Evolutionary conservation across 805 yeast species (phyloP).

Genomic region (Cephaloascus fragrans): DNA sequence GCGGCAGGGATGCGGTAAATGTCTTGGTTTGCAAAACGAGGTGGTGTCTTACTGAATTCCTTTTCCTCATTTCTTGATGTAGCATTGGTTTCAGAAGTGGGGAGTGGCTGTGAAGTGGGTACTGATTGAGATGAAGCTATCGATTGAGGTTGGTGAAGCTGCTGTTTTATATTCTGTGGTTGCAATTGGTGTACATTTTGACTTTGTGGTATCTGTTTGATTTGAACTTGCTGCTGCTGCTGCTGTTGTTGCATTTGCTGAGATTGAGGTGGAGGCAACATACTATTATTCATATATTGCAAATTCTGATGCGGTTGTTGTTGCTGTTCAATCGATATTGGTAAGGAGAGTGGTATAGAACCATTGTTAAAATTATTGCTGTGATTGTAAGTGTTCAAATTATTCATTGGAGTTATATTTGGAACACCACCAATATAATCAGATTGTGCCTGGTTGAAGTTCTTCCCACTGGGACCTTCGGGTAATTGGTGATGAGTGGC

Average conservation of each 20-base stretch:
- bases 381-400: background rate
- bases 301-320: background rate
- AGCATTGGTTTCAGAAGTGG: background rate
- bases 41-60: background rate
- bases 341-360: no score
- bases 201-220: no score
- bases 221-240: background rate
- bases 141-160: background rate
- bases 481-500: constrained; percentile 48
- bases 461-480: constrained; percentile 22
- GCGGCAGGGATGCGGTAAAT: no score
- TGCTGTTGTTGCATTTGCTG: background rate
- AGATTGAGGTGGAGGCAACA: background rate
- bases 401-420: no score
- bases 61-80: background rate
- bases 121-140: background rate
- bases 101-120: background rate
- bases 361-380: no score
- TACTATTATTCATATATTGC: background rate
- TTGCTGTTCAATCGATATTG: background rate
- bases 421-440: background rate
- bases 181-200: background rate
- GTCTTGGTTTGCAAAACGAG: background rate
- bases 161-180: background rate
- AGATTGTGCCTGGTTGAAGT: background rate